Evolutionary conservation across 805 yeast genomes (phyloP), one percentile per base, ranked within the genome.

Genomic region (Wickerhamomyces silvicola): DNA sequence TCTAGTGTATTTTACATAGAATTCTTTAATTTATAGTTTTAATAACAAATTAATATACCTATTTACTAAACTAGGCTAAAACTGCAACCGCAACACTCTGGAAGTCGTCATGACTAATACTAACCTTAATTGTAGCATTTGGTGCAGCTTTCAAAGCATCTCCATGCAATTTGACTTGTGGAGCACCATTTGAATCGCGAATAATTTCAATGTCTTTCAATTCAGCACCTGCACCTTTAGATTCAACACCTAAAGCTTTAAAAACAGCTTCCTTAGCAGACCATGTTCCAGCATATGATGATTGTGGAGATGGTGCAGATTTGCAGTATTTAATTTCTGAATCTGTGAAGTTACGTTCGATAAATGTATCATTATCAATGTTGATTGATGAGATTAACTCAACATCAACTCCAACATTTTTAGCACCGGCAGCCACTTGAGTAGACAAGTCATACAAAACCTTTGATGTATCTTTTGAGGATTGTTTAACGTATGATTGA

Each of bases 181-280:
- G 99, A 31, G 84, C 94, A 35, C 76, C 77, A 30, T 63, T 45
- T 22, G 63, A 58, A 43, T 72, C 79, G 51, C 90, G 80, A 18
- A 66, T 49, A 50, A 92, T 84, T 66, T 90, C 97, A 61, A 92
- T 94, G 39, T 86, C 95, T 57, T 72, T 75, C 65, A 92, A 72
- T 21, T 94, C 70, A 23, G 98, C 97, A 40, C 97, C 98, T 11
- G 90, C 96, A 38, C 99, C 99, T 56, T 78, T 75, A 28, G 94
- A 78, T 53, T 74, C 72, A 41, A 85, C 94, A 40, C 92, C 88
- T 54, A 92, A 69, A 13, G 95, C 84, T 68, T 92, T 92, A 79
- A 92, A 92, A 22, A 88, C 97, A 26, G 99, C 98, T 67, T 92
- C 99, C 66, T 92, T 92, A 27, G 98, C 98, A 19, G 96, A 85